These are phyloP conservation scores for Peronospora farinosa DNA, from an alignment of 352 stramenopile species.

Conservation along the genomic window DNA sequence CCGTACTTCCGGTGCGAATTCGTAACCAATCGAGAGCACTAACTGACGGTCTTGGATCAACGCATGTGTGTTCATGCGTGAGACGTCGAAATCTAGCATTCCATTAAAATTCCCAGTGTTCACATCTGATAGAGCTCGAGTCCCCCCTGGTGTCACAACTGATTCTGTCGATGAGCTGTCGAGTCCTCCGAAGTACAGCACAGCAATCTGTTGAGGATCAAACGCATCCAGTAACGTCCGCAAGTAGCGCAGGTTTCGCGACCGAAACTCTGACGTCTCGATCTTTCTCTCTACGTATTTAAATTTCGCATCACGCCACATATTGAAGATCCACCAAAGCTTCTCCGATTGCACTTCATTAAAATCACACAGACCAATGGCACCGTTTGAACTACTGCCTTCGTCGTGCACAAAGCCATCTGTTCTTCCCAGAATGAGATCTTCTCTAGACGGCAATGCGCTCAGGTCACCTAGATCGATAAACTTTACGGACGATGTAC, in stretches of 20 bases:
- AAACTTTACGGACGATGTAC: slow-evolving; percentile 37
- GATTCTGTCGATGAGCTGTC: slow-evolving; percentile 20
- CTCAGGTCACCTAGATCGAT: slow-evolving; percentile 58
- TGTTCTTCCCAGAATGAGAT: slow-evolving; percentile 24
- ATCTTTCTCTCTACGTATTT: slow-evolving; percentile 74
- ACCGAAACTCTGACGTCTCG: slow-evolving; percentile 56
- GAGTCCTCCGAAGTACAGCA: slow-evolving; percentile 44
- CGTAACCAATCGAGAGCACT: slow-evolving; percentile 65
- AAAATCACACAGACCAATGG: slow-evolving; percentile 69
- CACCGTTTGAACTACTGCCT: slow-evolving; percentile 44
- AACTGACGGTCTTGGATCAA: slow-evolving; percentile 61
- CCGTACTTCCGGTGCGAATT: slow-evolving; percentile 23
- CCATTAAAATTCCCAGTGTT: slow-evolving; percentile 31
- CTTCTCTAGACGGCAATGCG: slow-evolving; percentile 30
- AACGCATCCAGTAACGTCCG: slow-evolving; percentile 69
- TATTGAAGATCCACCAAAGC: slow-evolving; percentile 80
- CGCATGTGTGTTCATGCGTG: slow-evolving; percentile 67
- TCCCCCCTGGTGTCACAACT: slow-evolving; percentile 24
- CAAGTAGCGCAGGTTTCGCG: slow-evolving; percentile 63
- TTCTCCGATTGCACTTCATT: slow-evolving; percentile 77
- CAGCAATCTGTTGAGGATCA: slow-evolving; percentile 71
- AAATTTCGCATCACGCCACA: slow-evolving; percentile 51
- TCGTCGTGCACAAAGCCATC: slow-evolving; percentile 37
- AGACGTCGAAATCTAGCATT: slow-evolving; percentile 73
- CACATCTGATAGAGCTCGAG: slow-evolving; percentile 11